Base-by-base conservation (phyloP, 306 rosid species). In the Mimosa pudica region DNA sequence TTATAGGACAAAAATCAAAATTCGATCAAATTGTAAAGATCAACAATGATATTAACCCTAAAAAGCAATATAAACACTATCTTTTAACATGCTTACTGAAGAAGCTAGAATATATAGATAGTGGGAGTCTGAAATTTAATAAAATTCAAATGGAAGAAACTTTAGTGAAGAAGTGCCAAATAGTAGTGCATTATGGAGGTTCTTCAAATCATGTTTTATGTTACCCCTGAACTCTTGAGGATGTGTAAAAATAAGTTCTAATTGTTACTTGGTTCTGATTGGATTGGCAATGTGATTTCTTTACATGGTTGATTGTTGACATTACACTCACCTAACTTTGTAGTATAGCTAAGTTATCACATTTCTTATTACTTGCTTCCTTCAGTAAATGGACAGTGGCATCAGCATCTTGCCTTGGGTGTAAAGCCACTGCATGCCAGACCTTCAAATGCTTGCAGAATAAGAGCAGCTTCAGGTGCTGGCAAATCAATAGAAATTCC, bases 371-470 rank as follows among this genome's bases (percentile, higher is more conserved):
- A 51, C 66, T 75, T 76, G 35, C 75, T 24, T 32, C 77, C 71
- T 65, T 77, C 78, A 90, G 94, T 80, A 86, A 87, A 87, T 69
- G 82, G 79, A 78, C 86, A 81, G 85, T 82, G 97, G 92, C 81
- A 79, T 73, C 88, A 49, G 48, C 67, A 48, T 75, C 82, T 76
- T 82, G 44, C 88, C 76, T 75, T 79, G 70, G 82, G 57, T 78
- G 85, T 76, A 75, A 87, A 80, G 84, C 89, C 90, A 18, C 78
- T 24, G 82, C 81, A 82, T 58, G 72, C 75, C 55, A 89, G 84
- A 82, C 49, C 75, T 70, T 85, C 93, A 75, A 83, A 85, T 85
- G 90, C 79, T 49, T 48, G 60, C 81, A 91, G 80, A 83, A 82
- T 85, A 79, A 92, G 97, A 83, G 94, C 98, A 79, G 66, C 83